Conservation (phyloP, 2,329 filamentous ascomycete species). For the Alternaria gaisen region DNA sequence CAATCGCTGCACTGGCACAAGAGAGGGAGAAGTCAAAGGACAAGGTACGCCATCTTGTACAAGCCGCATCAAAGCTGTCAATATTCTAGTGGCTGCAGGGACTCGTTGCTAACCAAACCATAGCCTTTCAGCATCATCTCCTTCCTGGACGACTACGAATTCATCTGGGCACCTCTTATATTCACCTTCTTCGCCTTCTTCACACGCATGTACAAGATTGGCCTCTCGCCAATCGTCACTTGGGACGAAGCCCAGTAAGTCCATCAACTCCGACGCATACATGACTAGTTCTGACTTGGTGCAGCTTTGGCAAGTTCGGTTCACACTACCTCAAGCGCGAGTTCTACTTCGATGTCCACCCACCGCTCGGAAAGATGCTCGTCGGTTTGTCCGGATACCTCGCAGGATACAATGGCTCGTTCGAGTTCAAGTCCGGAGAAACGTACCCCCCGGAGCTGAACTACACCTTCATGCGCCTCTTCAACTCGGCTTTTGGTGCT, state of each 20-base stretch:
- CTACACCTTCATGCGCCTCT: conserved; percentile 98
- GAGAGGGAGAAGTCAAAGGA: conserved; percentile 58
- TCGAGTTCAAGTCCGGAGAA: conserved; percentile 99
- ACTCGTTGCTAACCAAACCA: conserved; percentile 24
- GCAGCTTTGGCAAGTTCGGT: conserved; percentile 93
- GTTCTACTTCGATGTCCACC: conserved; percentile 98
- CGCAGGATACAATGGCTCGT: conserved; percentile 97
- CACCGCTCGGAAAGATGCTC: conserved; percentile 97
- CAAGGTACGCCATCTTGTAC: conserved; percentile 49
- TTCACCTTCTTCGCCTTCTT: conserved; percentile 71
- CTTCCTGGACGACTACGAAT: conserved; percentile 70
- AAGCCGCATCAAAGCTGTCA: conserved; percentile 11
- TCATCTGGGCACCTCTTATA: conserved; percentile 69
- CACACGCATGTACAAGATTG: conserved; percentile 73
- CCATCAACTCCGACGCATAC: background rate
- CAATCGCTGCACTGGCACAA: conserved; percentile 44
- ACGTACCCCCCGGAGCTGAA: conserved; percentile 92
- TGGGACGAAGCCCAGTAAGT: conserved; percentile 80
- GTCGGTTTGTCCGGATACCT: conserved; percentile 95
- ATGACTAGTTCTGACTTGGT: conserved; percentile 29
- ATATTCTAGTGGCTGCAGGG: conserved; percentile 6
- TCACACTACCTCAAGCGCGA: conserved; percentile 99
- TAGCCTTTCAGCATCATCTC: conserved; percentile 66
- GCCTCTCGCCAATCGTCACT: conserved; percentile 74
- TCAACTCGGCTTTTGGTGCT: conserved; percentile 95